Evolutionary conservation across 805 yeast species (phyloP), one percentile per base, ranked within the genome.

Genomic region (Wickerhamomyces kurtzmanii): DNA sequence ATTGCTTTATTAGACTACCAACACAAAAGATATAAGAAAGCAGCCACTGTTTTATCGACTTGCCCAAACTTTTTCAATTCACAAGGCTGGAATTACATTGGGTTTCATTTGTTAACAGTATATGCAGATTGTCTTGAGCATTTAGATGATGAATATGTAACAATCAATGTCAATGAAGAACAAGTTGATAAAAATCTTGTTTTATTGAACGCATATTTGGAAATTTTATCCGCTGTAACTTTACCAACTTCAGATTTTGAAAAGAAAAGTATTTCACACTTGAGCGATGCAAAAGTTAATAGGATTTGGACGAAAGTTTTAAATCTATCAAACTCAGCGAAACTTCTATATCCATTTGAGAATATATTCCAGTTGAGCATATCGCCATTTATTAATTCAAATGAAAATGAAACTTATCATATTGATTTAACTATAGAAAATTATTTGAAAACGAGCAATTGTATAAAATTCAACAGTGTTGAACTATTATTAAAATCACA

Each of bases 51-150:
- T 3, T 57, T 89, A 9, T 71, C 72, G 21, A 71, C 75, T 7
- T 75, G 91, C 3, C 83, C 82, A 26, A 72, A 69, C 21, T 72
- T 72, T 31, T 86, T 81, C 43, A 64, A 68, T 6, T 53, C 63
- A 12, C 71, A 75, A 26, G 84, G 86, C 2, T 87, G 96, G 96
- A 68, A 68, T 28, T 51, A 57, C 24, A 71, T 85, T 44, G 82
- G 93, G 1, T 64, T 72, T 5, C 53, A 66, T n/a, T 52, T 89
- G 12, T 59, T 84, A 21, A 73, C 71, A 38, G 58, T 76, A 1
- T 85, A 77, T 44, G 64, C 82, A 17, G 72, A 73, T 22, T 84
- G 94, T 41, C 59, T 86, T 20, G 71, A 70, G 34, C 55, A 66
- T 16, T 38, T 51, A 26, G 44, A 39, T 9, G 43, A 52, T 3